Evolutionary conservation across 495 filamentous ascomycete genomes (phyloP).

Genomic region (Durotheca rogersii): DNA sequence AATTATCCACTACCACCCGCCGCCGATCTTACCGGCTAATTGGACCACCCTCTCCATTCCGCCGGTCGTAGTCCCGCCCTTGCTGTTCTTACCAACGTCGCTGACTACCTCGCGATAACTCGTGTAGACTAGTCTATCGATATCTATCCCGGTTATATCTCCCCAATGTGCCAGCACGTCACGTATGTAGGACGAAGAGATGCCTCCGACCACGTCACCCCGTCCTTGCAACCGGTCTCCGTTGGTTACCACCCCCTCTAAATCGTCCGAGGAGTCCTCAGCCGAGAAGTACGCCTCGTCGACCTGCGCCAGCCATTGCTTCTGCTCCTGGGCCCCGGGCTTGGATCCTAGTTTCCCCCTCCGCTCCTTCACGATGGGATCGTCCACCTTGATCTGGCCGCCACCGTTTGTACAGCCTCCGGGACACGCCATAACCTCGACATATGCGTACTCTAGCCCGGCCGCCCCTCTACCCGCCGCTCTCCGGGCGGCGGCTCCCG

Average conservation of each 20-base stretch:
- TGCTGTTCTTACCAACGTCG: conserved; percentile 80
- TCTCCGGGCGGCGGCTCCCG: conserved; percentile 60
- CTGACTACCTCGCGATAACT: conserved; percentile 90
- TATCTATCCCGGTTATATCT: conserved; percentile 61
- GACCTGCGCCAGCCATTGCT: conserved; percentile 79
- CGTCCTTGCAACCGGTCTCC: conserved; percentile 13
- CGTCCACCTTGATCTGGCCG: conserved; percentile 87
- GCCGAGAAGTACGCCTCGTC: conserved; percentile 95
- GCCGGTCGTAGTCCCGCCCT: conserved; percentile 27
- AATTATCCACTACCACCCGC: conserved; percentile 85
- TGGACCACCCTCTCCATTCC: conserved; percentile 84
- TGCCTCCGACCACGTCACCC: conserved; percentile 54
- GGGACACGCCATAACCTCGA: conserved; percentile 98
- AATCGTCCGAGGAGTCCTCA: conserved; percentile 57
- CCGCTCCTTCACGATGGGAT: conserved; percentile 56
- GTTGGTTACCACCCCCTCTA: conserved; percentile 26
- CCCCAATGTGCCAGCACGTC: conserved; percentile 73
- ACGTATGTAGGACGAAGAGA: conserved; percentile 56
- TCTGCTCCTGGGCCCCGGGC: conserved; percentile 70
- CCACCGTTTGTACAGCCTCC: conserved; percentile 97
- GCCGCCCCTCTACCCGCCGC: conserved; percentile 44
- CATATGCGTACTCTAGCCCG: conserved; percentile 73
- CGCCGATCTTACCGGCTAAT: conserved; percentile 87
- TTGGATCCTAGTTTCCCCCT: conserved; percentile 54
- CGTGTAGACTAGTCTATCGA: conserved; percentile 76